Conservation (phyloP, 2,329 filamentous ascomycete genomes). For the Beauveria scarabaeidicola region DNA sequence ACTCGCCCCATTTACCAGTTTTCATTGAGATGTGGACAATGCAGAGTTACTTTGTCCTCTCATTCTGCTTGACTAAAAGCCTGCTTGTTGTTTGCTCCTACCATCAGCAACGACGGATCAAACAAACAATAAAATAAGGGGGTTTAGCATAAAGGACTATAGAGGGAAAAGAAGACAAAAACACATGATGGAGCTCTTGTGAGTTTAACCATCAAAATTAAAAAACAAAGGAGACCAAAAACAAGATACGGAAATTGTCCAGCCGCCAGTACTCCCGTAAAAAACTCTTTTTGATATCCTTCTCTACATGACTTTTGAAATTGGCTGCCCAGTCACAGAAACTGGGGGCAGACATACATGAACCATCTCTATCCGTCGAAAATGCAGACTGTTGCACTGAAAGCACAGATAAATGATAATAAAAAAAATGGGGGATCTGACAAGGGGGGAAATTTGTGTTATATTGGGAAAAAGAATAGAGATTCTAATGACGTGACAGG, state of each 20-base stretch:
- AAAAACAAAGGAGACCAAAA: slow-evolving; percentile 14
- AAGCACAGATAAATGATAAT: slow-evolving; percentile 6
- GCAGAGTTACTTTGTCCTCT: not conserved
- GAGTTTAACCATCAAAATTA: slow-evolving; percentile 10
- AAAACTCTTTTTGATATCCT: slow-evolving; percentile 16
- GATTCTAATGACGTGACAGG: slow-evolving; percentile 13
- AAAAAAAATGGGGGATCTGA: not conserved
- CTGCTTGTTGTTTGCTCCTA: slow-evolving; percentile 6
- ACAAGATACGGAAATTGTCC: slow-evolving; percentile 13
- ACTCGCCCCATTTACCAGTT: not conserved
- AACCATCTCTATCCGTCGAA: slow-evolving; percentile 30
- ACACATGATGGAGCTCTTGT: slow-evolving; percentile 2
- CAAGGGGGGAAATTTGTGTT: not conserved
- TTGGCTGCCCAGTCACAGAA: slow-evolving; percentile 19
- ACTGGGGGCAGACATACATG: slow-evolving; percentile 27
- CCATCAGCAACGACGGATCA: slow-evolving; percentile 11
- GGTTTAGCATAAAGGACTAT: not conserved
- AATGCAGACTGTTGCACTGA: slow-evolving; percentile 7
- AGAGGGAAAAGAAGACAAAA: slow-evolving; percentile 12
- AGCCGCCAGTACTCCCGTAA: slow-evolving; percentile 30
- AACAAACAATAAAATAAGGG: slow-evolving; percentile 15
- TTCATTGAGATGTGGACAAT: not conserved
- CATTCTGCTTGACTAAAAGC: not conserved
- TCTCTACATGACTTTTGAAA: slow-evolving; percentile 33
- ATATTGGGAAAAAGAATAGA: slow-evolving; percentile 6